Base-by-base conservation (phyloP, 495 filamentous ascomycete genomes). In the Clavariopsis aquatica region DNA sequence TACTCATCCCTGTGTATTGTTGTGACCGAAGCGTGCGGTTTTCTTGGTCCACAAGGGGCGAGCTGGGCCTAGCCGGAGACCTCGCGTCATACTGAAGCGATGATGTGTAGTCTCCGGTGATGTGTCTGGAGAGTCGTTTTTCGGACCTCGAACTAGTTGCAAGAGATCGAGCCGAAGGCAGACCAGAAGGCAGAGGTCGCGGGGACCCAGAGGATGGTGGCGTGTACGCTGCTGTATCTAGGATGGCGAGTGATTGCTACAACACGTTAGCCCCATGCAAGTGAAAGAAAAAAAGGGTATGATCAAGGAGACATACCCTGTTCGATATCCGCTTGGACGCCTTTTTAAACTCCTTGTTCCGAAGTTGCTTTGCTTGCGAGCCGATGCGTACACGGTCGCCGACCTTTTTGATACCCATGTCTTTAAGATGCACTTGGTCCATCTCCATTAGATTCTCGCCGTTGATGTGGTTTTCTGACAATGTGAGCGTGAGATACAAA, bases 331-430 rank as follows among this genome's bases (percentile, higher is more conserved):
- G 84, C 77, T 91, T 91, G 73, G 89, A 93, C 57, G 86, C 87
- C 71, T 90, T 91, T 59, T 89, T 86, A 71, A 90, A 90, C 4
- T 92, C 86, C 72, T 88, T 92, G 61, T 87, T 92, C 61, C 94
- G 82, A 27, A 99, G 84, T 70, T 93, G 88, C 80, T 98, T 98
- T 70, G 96, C 76, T 60, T 96, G 66, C 85, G 90, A 71, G 89
- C 84, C 75, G 91, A 99, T 88, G 64, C 94, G 88, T n/a, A 99
- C 92, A 36, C 95, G 86, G 76, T 99, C 95, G 52, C 94, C 94
- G 58, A 99, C 89, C 76, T 96, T 99, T 67, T 97, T 96, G 65
- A 99, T 91, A 26, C 94, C 94, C 85, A 99, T 93, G 71, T 99
- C 94, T 76, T 98, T 95, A 60, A 99, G 82, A 49, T 94, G 91